Base-by-base conservation (phyloP, 257 asterid species). In the Eustoma russellianum region DNA sequence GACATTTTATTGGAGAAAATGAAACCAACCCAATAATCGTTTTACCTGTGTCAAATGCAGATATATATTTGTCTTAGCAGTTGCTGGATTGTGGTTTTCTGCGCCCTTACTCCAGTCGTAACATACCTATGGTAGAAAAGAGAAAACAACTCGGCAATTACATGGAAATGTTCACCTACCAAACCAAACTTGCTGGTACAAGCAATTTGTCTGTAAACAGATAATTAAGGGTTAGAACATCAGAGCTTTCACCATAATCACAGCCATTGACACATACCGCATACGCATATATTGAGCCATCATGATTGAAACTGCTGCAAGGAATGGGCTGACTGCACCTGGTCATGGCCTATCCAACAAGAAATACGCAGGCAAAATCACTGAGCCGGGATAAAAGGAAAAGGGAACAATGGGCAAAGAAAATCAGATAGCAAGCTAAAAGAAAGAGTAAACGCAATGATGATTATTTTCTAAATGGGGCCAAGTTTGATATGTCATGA, bases 91-190 rank as follows among this genome's bases (percentile, higher is more conserved):
- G 62, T 87, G 95, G 62, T 91, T 91, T 71, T 91, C 98, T 46
- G 98, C 98, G 52, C 96, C 98, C 83, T 91, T 91, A 83, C 95
- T 75, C 98, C 98, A 91, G 73, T 91, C 98, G 59, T 87, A 82
- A 56, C 98, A 87, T 43, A 83, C 95, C 96, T 86, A 66, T 43
- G 54, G 30, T 13, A 34, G 41, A 48, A 59, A 43, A 6, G 5
- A 41, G 24, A 33, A 33, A 61, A 34, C 41, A 70, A 44, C 18
- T 40, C 15, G 14, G 13, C 50, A 17, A 17, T 8, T 28, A 8
- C 43, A 38, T 38, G 12, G 5, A 8, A 38, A 11, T 38, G 12
- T 11, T 38, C 43, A 2, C 1, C 43, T 7, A 38, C 43, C 9
- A 38, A 24, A 38, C 43, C 9, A 38, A 24, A 24, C 3, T 24